Evolutionary conservation across 225 moss, liverwort and hornwort genomes (phyloP).

Genomic region (Polytrichum commune): DNA sequence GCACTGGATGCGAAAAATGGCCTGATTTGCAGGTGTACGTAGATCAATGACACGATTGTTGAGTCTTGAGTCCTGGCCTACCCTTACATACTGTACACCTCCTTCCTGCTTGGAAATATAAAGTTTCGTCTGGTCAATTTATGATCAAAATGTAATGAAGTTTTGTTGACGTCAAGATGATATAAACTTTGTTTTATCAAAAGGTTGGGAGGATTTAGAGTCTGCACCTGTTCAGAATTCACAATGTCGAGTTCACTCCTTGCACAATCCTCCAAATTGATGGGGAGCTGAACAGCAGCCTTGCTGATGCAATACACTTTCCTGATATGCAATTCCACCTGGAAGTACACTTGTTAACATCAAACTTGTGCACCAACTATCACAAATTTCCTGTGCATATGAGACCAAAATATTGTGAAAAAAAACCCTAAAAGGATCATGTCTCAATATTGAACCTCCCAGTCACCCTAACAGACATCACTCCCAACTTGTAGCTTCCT

Average conservation of each 20-base stretch:
- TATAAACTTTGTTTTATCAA: background rate
- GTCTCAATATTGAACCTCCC: too few species aligned
- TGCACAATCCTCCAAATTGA: conserved; percentile 86
- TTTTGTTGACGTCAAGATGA: background rate
- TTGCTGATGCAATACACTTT: conserved; percentile 75
- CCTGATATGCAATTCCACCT: conserved; percentile 71
- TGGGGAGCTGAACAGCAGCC: conserved; percentile 70
- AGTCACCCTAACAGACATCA: too few species aligned
- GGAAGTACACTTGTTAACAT: too few species aligned
- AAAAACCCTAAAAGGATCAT: too few species aligned
- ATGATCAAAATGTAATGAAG: background rate
- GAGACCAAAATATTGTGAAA: too few species aligned
- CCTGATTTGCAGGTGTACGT: conserved; percentile 91
- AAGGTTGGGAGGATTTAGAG: background rate
- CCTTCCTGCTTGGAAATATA: conserved; percentile 47
- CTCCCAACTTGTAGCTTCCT: too few species aligned
- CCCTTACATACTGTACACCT: conserved; percentile 54
- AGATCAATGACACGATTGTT: conserved; percentile 84
- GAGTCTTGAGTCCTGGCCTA: conserved; percentile 81
- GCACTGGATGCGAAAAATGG: conserved; percentile 80
- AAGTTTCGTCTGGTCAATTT: background rate
- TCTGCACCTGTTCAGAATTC: conserved; percentile 74
- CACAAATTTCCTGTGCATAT: too few species aligned
- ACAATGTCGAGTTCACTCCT: conserved; percentile 79
- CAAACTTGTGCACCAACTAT: too few species aligned